Percentiles rank a stretch among this genome's conserved stretches.
phyloP scores from a whole-genome alignment of 805 yeast genomes.

The Danielozyma ontarioensis region DNA sequence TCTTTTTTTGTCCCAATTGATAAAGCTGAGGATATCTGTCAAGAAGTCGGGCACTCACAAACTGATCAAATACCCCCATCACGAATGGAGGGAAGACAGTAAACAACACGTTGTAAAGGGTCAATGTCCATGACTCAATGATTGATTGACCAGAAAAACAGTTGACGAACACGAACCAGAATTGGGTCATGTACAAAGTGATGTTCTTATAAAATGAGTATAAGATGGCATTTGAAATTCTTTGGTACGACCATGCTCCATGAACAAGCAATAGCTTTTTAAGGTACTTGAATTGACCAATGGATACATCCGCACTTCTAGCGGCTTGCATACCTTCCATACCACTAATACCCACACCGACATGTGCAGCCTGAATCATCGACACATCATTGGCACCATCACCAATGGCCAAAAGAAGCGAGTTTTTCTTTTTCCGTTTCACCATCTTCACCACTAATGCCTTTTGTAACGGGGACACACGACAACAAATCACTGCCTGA shows the following conservation, averaged over 20 bases:
- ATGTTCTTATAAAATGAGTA: conserved; percentile 95
- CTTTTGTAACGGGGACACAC: conserved; percentile 96
- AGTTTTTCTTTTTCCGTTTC: conserved; percentile 66
- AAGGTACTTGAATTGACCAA: conserved; percentile 90
- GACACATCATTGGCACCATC: conserved; percentile 99
- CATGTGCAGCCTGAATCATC: conserved; percentile 99
- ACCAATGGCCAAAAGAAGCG: conserved; percentile 85
- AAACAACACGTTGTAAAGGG: conserved; percentile 90
- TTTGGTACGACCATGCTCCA: conserved; percentile 96
- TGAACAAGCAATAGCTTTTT: conserved; percentile 83
- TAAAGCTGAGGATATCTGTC: conserved; percentile 92
- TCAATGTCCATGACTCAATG: conserved; percentile 96
- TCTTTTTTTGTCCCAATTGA: conserved; percentile 82
- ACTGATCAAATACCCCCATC: conserved; percentile 94
- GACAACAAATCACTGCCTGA: conserved; percentile 94
- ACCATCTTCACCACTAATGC: conserved; percentile 95
- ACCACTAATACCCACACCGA: conserved; percentile 98
- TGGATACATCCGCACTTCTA: conserved; percentile 93
- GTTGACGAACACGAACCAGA: conserved; percentile 93
- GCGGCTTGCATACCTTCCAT: conserved; percentile 99
- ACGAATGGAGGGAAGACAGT: conserved; percentile 96
- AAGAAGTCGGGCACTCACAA: conserved; percentile 81
- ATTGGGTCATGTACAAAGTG: conserved; percentile 94
- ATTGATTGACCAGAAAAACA: conserved; percentile 94
- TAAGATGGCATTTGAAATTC: conserved; percentile 86